These are phyloP conservation scores for Royoungia palumana DNA, from an alignment of 768 basidiomycete species.

Conservation along the genomic window DNA sequence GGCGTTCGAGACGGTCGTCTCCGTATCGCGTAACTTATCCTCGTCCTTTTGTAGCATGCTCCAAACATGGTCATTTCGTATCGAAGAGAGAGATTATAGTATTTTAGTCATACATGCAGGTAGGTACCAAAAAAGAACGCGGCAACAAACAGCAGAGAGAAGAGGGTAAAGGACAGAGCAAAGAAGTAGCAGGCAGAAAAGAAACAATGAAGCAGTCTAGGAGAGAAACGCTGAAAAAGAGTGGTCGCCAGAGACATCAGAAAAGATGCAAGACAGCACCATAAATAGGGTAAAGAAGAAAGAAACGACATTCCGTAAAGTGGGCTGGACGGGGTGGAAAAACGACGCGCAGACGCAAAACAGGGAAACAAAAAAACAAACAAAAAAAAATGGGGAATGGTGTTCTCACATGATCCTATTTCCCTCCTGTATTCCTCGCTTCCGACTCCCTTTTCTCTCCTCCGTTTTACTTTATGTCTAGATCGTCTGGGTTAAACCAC, in stretches of 20 bases:
- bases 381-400: background rate
- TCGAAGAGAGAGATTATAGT: constrained; percentile 6
- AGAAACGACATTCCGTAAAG: constrained; percentile 14
- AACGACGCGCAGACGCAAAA: constrained; percentile 1
- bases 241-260: too few species aligned
- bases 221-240: too few species aligned
- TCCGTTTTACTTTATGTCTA: constrained; percentile 26
- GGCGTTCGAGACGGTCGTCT: constrained; percentile 19
- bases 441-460: constrained; percentile 3
- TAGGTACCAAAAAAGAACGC: background rate
- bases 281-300: constrained; percentile 26
- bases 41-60: too few species aligned
- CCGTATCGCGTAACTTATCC: too few species aligned
- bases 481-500: constrained; percentile 63
- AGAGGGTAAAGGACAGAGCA: background rate
- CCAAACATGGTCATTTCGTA: too few species aligned
- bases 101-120: constrained; percentile 20
- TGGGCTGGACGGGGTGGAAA: constrained; percentile 4
- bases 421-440: background rate
- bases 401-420: constrained; percentile 5
- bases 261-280: constrained; percentile 13
- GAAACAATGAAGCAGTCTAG: constrained; percentile 13
- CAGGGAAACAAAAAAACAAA: constrained; percentile 5
- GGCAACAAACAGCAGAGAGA: background rate
- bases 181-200: background rate